Evolutionary conservation across 2,329 filamentous ascomycete genomes (phyloP), one percentile per base, ranked within the genome.

Genomic region (Drechslerella stenobrocha): DNA sequence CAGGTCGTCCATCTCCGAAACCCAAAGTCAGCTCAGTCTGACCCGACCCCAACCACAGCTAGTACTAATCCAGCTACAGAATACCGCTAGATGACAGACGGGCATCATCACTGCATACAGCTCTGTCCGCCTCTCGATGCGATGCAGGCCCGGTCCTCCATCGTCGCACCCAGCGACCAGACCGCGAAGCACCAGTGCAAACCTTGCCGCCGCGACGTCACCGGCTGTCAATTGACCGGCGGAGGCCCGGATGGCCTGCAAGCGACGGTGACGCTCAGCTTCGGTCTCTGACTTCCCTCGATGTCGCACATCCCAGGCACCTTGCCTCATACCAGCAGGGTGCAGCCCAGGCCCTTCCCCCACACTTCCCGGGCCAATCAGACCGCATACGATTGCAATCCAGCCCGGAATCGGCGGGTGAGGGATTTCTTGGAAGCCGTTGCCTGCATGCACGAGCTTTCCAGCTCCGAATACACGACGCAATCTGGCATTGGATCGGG

Each of bases 381-480:
- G 11, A 64, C 32, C 13, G 1, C 9, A 9, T 15, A n/a, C 26
- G 57, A 57, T 65, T 65, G 18, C 52, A 65, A 65, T 65, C 26
- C 22, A 22, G 24, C 40, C 35, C 42, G 51, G 51, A 42, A 26
- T 22, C 22, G 37, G 37, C 37, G 37, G 37, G 44, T 47, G 55
- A 58, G 55, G 45, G 26, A 58, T 30, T 58, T 42, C 13, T 18
- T 37, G 34, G 28, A 30, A 30, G 28, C 11, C 28, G 28, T 30
- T 11, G 28, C 28, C 34, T 42, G 37, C 37, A 7, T 42, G n/a
- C n/a, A 42, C 37, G 37, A 8, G 37, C 18, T 20, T 18, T 7
- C 18, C 15, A 7, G 15, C n/a, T n/a, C 15, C 34, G 5, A 4
- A 13, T 15, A 37, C 7, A 15, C 34, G 18, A 5, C 37, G 7